Evolutionary conservation across 2,329 filamentous ascomycete genomes (phyloP).

Genomic region (Curvularia sp.): DNA sequence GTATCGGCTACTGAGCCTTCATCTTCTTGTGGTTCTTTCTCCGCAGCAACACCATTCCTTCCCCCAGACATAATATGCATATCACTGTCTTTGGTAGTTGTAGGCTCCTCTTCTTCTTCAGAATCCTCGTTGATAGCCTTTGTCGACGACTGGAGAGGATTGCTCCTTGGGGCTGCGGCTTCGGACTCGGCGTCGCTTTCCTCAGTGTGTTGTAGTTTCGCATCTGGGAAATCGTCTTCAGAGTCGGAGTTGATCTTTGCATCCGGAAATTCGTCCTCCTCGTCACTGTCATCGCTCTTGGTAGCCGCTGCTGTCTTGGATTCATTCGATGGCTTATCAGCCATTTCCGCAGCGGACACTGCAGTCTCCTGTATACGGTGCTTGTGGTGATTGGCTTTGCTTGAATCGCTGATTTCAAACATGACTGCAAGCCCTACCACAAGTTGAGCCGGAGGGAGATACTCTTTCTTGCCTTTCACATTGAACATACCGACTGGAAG

Average conservation of each 20-base stretch:
- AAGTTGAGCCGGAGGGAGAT: conserved; percentile 83
- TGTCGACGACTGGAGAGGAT: conserved; percentile 50
- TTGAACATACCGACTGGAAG: conserved; percentile 79
- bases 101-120: conserved; percentile 36
- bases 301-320: conserved; percentile 24
- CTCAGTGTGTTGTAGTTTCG: conserved; percentile 46
- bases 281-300: conserved; percentile 44
- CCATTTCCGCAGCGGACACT: conserved; percentile 31
- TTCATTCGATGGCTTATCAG: conserved; percentile 25
- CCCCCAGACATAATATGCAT: conserved; percentile 22
- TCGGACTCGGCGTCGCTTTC: conserved; percentile 49
- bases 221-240: conserved; percentile 57
- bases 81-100: conserved; percentile 9
- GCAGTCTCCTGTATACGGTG: conserved; percentile 65
- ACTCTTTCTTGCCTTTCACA: conserved; percentile 87
- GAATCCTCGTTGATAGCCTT: conserved; percentile 22
- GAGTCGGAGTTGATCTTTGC: conserved; percentile 47
- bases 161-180: conserved; percentile 36
- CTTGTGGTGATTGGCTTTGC: conserved; percentile 79
- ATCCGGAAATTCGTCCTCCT: conserved; percentile 57
- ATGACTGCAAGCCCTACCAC: conserved; percentile 86
- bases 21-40: conserved; percentile 35
- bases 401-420: conserved; percentile 89
- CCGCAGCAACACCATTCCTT: conserved; percentile 9
- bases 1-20: conserved; percentile 39